Percentiles rank a stretch among this genome's conserved stretches.
phyloP scores from a whole-genome alignment of 1,284 basidiomycete genomes.

The Inonotus obliquus region DNA sequence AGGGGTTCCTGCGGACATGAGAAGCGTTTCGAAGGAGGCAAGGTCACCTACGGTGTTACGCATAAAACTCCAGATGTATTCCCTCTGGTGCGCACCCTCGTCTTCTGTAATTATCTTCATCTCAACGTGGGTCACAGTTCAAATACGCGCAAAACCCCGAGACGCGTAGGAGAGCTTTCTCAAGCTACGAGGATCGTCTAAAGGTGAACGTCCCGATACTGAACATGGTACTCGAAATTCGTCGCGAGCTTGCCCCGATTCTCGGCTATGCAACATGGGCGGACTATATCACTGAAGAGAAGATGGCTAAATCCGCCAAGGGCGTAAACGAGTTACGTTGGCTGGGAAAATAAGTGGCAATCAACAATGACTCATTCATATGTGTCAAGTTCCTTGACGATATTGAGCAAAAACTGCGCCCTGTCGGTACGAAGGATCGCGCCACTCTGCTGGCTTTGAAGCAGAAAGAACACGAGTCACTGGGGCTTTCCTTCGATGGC shows the following conservation, averaged over 20 bases:
- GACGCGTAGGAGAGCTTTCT: conserved; percentile 60
- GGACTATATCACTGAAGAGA: conserved; percentile 74
- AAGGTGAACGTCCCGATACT: conserved; percentile 66
- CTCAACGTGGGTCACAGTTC: conserved; percentile 42
- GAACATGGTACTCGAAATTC: conserved; percentile 58
- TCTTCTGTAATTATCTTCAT: neutral
- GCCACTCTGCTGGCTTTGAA: conserved; percentile 66
- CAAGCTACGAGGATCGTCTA: conserved; percentile 65
- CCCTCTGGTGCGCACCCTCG: conserved; percentile 51
- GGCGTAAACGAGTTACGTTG: conserved; percentile 45
- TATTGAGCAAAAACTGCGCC: conserved; percentile 67
- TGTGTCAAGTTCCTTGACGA: conserved; percentile 58
- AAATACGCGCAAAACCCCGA: conserved; percentile 69
- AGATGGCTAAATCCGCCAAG: conserved; percentile 75
- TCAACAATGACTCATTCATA: neutral
- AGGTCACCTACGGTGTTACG: conserved; percentile 63
- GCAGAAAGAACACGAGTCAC: conserved; percentile 59
- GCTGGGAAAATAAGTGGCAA: neutral
- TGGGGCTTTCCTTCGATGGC: conserved; percentile 57
- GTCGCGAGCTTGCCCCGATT: conserved; percentile 60
- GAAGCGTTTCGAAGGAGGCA: conserved; percentile 51
- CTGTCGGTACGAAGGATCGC: conserved; percentile 64
- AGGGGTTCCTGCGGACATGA: conserved; percentile 70
- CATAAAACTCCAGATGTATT: conserved; percentile 75
- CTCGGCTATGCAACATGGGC: conserved; percentile 79